These are phyloP conservation scores for Macroventuria anomochaeta DNA, from an alignment of 2,329 filamentous ascomycete genomes.

Conservation along the genomic window DNA sequence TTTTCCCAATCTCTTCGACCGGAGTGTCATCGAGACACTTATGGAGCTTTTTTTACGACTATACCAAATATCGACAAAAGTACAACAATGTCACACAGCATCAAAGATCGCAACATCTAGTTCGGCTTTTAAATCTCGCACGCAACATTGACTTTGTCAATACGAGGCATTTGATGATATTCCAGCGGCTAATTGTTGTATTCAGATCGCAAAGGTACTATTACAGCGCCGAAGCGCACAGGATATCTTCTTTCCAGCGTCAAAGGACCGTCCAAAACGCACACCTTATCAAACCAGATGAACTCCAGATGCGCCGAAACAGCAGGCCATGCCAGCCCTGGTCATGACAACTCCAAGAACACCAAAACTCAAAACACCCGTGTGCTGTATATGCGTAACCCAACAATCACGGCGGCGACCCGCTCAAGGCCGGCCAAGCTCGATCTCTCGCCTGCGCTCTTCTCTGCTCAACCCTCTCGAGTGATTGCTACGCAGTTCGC, in stretches of 20 bases:
- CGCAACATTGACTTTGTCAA: not conserved
- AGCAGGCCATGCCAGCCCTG: not conserved
- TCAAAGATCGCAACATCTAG: not conserved
- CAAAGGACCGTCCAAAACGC: conserved; percentile 1
- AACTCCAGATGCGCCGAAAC: not conserved
- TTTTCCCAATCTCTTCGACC: not conserved
- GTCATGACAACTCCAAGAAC: conserved; percentile 15
- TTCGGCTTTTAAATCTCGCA: not conserved
- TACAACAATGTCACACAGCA: not conserved
- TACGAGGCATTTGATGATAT: not conserved
- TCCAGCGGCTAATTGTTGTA: not conserved
- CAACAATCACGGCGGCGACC: not conserved
- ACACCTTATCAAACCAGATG: not conserved
- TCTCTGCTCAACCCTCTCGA: conserved; percentile 47
- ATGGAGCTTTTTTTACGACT: not conserved
- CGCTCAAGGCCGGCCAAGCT: conserved; percentile 39
- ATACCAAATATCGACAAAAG: not conserved
- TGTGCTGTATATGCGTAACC: conserved; percentile 15
- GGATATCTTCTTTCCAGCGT: conserved; percentile 13
- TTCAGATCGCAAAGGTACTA: conserved; percentile 10
- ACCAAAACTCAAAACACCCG: conserved; percentile 20
- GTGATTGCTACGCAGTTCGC: conserved; percentile 35
- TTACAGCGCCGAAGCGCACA: conserved; percentile 16
- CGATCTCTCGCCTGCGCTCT: conserved; percentile 51
- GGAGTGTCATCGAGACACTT: not conserved